Evolutionary conservation across 345 rosid species (phyloP).

Genomic region (Gossypium herbaceum): DNA sequence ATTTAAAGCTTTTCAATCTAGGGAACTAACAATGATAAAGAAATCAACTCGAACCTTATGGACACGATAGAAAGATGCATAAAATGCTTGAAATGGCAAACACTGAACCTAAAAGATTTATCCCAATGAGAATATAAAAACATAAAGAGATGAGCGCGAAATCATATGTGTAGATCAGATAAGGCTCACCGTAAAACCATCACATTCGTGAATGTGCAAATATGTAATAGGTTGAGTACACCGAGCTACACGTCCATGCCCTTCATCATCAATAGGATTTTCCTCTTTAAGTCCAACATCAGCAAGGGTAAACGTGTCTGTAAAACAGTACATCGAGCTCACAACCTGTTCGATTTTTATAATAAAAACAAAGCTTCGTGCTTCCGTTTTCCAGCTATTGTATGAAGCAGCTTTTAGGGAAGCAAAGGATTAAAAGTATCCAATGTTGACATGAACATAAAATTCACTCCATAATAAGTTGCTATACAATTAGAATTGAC

Average conservation of each 20-base stretch:
- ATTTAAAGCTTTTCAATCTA: not conserved
- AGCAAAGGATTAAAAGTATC: too few relatives aligned
- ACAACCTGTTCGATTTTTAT: not conserved
- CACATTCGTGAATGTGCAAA: constrained; percentile 60
- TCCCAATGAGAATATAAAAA: not conserved
- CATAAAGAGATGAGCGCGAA: not conserved
- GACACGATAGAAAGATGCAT: not conserved
- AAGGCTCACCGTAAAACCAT: constrained; percentile 63
- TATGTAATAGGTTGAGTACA: constrained; percentile 94
- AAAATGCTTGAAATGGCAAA: not conserved
- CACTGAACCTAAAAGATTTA: not conserved
- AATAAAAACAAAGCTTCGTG: not conserved
- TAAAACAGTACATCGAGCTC: constrained; percentile 8
- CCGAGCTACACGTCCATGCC: constrained; percentile 65
- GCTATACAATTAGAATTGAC: too few relatives aligned
- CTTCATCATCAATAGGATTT: constrained; percentile 73
- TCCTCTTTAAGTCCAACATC: constrained; percentile 82
- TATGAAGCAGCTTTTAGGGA: too few relatives aligned
- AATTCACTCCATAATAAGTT: not conserved
- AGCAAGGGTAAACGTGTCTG: constrained; percentile 69
- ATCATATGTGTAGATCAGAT: not conserved
- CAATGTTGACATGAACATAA: not conserved
- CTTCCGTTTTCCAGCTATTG: not conserved
- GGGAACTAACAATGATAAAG: not conserved
- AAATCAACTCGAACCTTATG: not conserved